These are phyloP conservation scores for Phanerochaete carnosa DNA, from an alignment of 768 basidiomycete species.

Conservation along the genomic window DNA sequence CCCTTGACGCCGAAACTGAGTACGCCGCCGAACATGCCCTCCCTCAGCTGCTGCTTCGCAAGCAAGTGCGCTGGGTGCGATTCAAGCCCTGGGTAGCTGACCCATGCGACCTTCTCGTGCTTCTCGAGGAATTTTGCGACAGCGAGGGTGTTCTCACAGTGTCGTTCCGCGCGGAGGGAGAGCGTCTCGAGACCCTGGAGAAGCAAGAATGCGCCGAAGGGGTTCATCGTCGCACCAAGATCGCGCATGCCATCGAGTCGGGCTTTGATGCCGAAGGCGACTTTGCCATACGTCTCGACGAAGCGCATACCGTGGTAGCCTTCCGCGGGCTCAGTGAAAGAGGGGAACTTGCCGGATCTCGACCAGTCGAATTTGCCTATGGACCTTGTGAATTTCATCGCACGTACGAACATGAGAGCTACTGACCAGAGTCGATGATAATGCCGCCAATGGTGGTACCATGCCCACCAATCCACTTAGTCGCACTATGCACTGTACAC, in stretches of 20 bases:
- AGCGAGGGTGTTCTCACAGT: slow-evolving; percentile 65
- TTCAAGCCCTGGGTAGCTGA: slow-evolving; percentile 71
- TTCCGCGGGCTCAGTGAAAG: slow-evolving; percentile 73
- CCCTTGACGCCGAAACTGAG: slow-evolving; percentile 77
- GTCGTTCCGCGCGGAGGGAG: slow-evolving; percentile 65
- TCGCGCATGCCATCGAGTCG: slow-evolving; percentile 64
- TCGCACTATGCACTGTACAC: slow-evolving; percentile 62
- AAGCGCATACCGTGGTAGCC: slow-evolving; percentile 74
- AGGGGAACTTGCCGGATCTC: slow-evolving; percentile 64
- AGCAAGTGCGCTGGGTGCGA: slow-evolving; percentile 56
- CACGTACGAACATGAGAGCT: background rate
- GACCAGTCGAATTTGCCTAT: slow-evolving; percentile 73
- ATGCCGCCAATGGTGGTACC: slow-evolving; percentile 80
- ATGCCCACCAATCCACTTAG: slow-evolving; percentile 84
- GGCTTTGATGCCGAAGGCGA: slow-evolving; percentile 66
- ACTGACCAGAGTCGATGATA: slow-evolving; percentile 61
- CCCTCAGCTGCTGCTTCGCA: slow-evolving; percentile 55
- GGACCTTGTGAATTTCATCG: background rate
- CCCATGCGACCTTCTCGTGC: slow-evolving; percentile 70
- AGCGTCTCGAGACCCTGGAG: slow-evolving; percentile 79
- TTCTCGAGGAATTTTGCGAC: slow-evolving; percentile 66
- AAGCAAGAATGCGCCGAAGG: slow-evolving; percentile 71
- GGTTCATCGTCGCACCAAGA: slow-evolving; percentile 61
- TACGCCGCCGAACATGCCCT: slow-evolving; percentile 65
- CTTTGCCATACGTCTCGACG: slow-evolving; percentile 59